Conservation (phyloP, 2,329 filamentous ascomycete genomes). For the Teratosphaeria nubilosa region DNA sequence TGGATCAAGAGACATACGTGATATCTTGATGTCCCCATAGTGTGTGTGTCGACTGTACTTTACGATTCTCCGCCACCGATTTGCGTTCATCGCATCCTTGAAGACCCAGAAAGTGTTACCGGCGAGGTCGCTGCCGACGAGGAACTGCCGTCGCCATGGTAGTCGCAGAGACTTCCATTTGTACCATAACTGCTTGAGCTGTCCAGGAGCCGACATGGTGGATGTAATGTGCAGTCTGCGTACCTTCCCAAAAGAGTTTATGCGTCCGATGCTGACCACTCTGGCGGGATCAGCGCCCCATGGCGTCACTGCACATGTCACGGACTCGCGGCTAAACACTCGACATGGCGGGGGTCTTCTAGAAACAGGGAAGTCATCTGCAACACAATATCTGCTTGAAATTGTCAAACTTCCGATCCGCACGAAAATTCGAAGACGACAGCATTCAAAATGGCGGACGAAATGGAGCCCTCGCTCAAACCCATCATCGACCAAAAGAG, state of each 20-base stretch:
- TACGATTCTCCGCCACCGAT: constrained; percentile 49
- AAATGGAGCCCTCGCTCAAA: constrained; percentile 87
- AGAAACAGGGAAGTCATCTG: background rate
- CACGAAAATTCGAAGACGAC: background rate
- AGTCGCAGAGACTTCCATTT: constrained; percentile 53
- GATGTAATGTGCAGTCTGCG: constrained; percentile 6
- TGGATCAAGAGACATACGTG: constrained; percentile 33
- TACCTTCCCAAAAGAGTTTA: background rate
- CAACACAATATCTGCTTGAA: background rate
- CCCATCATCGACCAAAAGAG: constrained; percentile 90
- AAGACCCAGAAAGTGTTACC: constrained; percentile 62
- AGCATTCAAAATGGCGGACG: constrained; percentile 42
- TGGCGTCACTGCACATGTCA: background rate
- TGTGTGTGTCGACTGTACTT: constrained; percentile 42
- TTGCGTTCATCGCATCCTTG: constrained; percentile 45
- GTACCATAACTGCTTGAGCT: constrained; percentile 42
- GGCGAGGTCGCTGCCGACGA: constrained; percentile 50
- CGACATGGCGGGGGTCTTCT: background rate
- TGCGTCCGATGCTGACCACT: background rate
- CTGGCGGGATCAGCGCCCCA: background rate
- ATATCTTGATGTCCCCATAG: constrained; percentile 50
- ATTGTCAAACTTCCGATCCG: too few relatives aligned
- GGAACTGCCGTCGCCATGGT: constrained; percentile 51
- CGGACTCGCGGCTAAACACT: background rate
- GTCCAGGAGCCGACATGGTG: constrained; percentile 30